Percentiles rank a stretch among this genome's conserved stretches.
These are phyloP conservation scores for Lentinula novae-zelandiae DNA, from an alignment of 1,284 basidiomycete genomes.

Conservation along the genomic window DNA sequence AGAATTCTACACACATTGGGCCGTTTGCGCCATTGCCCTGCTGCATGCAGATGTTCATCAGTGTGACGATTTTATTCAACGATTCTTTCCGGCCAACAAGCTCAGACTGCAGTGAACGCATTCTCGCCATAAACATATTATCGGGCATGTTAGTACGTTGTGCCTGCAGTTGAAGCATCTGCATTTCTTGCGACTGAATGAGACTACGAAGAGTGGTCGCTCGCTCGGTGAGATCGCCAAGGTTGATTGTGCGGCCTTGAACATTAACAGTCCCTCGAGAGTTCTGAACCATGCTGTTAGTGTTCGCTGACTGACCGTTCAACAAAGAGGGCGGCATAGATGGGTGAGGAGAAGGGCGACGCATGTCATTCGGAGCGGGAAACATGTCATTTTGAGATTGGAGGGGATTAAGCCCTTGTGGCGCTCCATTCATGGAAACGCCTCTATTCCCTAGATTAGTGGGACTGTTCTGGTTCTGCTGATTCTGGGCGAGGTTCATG, in stretches of 20 bases:
- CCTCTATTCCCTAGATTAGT: constrained; percentile 32
- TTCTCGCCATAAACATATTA: constrained; percentile 24
- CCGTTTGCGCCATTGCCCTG: background rate
- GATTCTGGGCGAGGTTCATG: constrained; percentile 41
- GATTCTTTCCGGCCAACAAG: constrained; percentile 32
- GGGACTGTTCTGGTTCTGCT: constrained; percentile 40
- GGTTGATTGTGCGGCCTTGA: constrained; percentile 7
- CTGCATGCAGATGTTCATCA: constrained; percentile 13
- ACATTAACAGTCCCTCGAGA: constrained; percentile 12
- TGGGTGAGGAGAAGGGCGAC: constrained; percentile 48
- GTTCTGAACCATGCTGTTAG: constrained; percentile 8
- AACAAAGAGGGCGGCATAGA: constrained; percentile 18
- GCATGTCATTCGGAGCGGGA: constrained; percentile 30
- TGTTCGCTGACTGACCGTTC: background rate
- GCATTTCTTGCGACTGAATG: constrained; percentile 18
- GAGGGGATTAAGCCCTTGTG: constrained; percentile 12
- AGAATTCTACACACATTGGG: background rate
- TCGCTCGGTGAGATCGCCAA: constrained; percentile 20
- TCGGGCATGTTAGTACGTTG: constrained; percentile 27
- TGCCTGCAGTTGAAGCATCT: constrained; percentile 20
- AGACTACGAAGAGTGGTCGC: constrained; percentile 19
- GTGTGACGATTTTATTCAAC: constrained; percentile 28
- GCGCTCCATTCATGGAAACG: constrained; percentile 16
- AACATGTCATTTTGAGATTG: constrained; percentile 8
- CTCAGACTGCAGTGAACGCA: constrained; percentile 28